A percentile compares a stretch with the other conserved stretches of the same genome.
Evolutionary conservation across 176 grass and related monocot species (phyloP).

Genomic region (Pontederia crassipes): DNA sequence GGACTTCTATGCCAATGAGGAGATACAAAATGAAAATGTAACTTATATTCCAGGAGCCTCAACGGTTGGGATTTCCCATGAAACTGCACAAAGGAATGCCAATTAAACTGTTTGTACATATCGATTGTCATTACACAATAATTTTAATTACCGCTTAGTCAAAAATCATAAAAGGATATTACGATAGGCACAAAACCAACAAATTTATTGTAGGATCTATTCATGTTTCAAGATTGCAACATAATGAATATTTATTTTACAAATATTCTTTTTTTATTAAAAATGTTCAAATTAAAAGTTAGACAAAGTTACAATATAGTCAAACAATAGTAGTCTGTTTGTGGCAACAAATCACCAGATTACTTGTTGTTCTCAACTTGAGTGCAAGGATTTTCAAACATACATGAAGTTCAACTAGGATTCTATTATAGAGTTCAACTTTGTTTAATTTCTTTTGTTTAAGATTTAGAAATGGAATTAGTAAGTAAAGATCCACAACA

Average conservation of each 20-base stretch:
- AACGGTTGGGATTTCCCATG: constrained; percentile 64
- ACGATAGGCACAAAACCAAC: constrained; percentile 58
- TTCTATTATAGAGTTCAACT: not conserved
- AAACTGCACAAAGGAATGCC: constrained; percentile 38
- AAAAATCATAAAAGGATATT: constrained; percentile 84
- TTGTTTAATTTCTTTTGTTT: no score
- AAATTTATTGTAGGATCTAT: constrained; percentile 85
- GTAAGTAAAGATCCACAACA: constrained; percentile 42
- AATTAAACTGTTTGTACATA: not conserved
- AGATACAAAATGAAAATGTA: constrained; percentile 32
- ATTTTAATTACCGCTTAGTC: constrained; percentile 44
- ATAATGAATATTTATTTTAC: not conserved
- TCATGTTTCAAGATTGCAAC: constrained; percentile 31
- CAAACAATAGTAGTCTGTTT: constrained; percentile 75
- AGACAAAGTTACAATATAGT: constrained; percentile 27
- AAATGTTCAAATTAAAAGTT: not conserved
- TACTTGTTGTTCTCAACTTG: constrained; percentile 86
- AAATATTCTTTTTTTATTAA: not conserved
- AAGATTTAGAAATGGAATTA: not conserved
- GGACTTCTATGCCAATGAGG: constrained; percentile 35
- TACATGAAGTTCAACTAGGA: no score
- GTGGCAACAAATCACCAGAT: constrained; percentile 64
- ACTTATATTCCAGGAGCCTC: constrained; percentile 51
- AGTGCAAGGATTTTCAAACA: constrained; percentile 21
- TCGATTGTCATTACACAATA: not conserved